Percentiles rank a stretch among this genome's conserved stretches.
Evolutionary conservation across 2,329 filamentous ascomycete genomes (phyloP).

Genomic region (Diaporthe ampelina): DNA sequence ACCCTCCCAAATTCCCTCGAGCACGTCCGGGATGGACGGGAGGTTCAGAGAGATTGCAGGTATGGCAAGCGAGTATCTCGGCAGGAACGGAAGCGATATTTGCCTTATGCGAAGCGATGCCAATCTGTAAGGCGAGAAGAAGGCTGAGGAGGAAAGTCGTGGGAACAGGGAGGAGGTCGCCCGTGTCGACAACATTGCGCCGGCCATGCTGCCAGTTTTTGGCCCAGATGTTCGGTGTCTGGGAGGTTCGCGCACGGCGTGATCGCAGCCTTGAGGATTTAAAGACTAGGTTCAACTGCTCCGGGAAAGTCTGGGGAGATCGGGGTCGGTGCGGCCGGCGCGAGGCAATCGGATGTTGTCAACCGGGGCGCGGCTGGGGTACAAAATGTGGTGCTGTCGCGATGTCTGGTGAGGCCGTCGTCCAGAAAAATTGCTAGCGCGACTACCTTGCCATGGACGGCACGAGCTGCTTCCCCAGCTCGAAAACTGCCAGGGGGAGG

Average conservation of each 20-base stretch:
- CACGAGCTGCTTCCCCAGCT: slow-evolving; percentile 33
- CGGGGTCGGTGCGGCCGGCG: background rate
- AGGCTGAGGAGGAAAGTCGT: slow-evolving; percentile 60
- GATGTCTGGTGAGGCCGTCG: slow-evolving; percentile 24
- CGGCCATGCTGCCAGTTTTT: slow-evolving; percentile 59
- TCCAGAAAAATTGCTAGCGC: slow-evolving; percentile 42
- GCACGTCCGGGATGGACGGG: slow-evolving; percentile 74
- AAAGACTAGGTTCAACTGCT: too few species aligned
- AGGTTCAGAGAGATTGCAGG: slow-evolving; percentile 71
- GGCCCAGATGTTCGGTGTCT: background rate
- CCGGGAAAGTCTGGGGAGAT: too few species aligned
- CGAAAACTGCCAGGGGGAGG: slow-evolving; percentile 29
- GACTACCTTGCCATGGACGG: slow-evolving; percentile 9
- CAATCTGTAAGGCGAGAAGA: slow-evolving; percentile 56
- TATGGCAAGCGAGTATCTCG: slow-evolving; percentile 69
- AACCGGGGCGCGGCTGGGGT: background rate
- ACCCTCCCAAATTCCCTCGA: slow-evolving; percentile 92
- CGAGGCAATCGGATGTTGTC: background rate
- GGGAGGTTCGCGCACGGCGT: background rate
- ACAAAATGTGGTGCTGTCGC: slow-evolving; percentile 31
- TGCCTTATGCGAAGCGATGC: slow-evolving; percentile 60
- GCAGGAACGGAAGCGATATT: slow-evolving; percentile 63
- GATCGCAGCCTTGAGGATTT: background rate
- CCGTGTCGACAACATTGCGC: slow-evolving; percentile 52
- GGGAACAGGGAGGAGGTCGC: slow-evolving; percentile 66